Conservation (phyloP, 192 early-diverging fungal genomes). For the Coemansia sp. region DNA sequence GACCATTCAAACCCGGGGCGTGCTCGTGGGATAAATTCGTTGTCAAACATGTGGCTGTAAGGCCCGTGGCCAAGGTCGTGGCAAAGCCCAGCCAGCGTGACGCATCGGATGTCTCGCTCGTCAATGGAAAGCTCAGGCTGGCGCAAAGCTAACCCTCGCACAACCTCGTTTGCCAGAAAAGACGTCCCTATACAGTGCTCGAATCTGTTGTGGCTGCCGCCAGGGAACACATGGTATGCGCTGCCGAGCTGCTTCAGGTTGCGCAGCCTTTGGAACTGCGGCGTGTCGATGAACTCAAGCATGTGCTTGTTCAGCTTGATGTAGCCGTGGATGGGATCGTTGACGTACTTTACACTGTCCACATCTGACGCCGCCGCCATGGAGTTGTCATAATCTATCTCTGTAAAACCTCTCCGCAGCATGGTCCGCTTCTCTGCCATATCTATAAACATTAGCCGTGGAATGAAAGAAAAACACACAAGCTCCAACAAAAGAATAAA, state of each 20-base stretch:
- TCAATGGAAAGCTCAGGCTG: constrained; percentile 82
- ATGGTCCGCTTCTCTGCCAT: constrained; percentile 3
- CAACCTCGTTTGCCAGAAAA: constrained; percentile 72
- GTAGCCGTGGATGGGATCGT: constrained; percentile 60
- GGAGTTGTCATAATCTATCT: constrained; percentile 6
- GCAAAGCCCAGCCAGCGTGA: constrained; percentile 86
- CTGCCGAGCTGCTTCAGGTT: constrained; percentile 87
- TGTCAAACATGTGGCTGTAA: constrained; percentile 95
- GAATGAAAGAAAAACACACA: neutral
- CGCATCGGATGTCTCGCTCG: constrained; percentile 77
- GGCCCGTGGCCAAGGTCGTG: constrained; percentile 98
- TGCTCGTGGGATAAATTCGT: constrained; percentile 72
- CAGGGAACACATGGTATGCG: constrained; percentile 88
- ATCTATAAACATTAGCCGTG: neutral
- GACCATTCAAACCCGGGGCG: constrained; percentile 60
- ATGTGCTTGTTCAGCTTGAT: constrained; percentile 68
- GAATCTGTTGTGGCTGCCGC: constrained; percentile 93
- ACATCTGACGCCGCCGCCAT: neutral
- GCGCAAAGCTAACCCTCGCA: constrained; percentile 64
- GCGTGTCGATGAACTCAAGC: constrained; percentile 82
- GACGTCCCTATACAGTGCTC: constrained; percentile 92
- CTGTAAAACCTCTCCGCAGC: constrained; percentile 31
- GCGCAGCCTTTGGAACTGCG: constrained; percentile 95
- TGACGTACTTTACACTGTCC: constrained; percentile 28
- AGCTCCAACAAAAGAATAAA: too few relatives aligned